Base-by-base conservation (phyloP, 2,329 filamentous ascomycete genomes). In the Hypoxylon sp. region DNA sequence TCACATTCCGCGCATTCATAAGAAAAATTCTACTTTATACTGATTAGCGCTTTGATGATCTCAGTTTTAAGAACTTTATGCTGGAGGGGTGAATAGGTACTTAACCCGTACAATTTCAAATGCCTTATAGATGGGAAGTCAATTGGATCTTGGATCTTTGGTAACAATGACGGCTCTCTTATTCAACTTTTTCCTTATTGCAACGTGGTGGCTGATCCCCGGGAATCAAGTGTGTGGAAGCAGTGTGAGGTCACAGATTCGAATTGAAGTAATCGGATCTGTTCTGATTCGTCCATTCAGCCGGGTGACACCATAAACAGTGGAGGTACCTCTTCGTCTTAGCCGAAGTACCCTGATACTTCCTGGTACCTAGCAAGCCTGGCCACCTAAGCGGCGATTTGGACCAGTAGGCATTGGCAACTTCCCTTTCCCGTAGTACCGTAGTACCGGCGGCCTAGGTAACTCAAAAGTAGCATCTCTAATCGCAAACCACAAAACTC, bases 401-500 rank as follows among this genome's bases (percentile, higher is more conserved):
- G 30, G 25, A 56, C 60, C 66, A 68, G 64, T 68, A 63, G 61
- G 59, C 63, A 50, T 64, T 68, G 49, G 60, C 65, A 63, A 41
- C 68, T 69, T 69, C 63, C 56, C 63, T 71, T 70, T 68, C 53
- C 68, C 63, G 65, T 60, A 60, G 66, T 67, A 65, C 67, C 60
- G 67, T 61, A 51, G 64, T 65, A 68, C 65, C 58, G 60, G 34
- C 56, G 57, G 63, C 59, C 60, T 30, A 66, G 51, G 61, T 59
- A 55, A 23, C 46, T 25, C 49, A 60, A 57, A 60, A 30, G 61
- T 69, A 67, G 67, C 73, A 73, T 75, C 70, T 74, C 73, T 74
- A 75, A 75, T 77, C 75, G 72, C 73, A 77, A 77, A 73, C 74
- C 63, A 68, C 71, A 74, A 75, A 76, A 74, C 77, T 77, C 77